These are phyloP conservation scores for Daedaleopsis sinensis DNA, from an alignment of 768 basidiomycete genomes.

Conservation along the genomic window DNA sequence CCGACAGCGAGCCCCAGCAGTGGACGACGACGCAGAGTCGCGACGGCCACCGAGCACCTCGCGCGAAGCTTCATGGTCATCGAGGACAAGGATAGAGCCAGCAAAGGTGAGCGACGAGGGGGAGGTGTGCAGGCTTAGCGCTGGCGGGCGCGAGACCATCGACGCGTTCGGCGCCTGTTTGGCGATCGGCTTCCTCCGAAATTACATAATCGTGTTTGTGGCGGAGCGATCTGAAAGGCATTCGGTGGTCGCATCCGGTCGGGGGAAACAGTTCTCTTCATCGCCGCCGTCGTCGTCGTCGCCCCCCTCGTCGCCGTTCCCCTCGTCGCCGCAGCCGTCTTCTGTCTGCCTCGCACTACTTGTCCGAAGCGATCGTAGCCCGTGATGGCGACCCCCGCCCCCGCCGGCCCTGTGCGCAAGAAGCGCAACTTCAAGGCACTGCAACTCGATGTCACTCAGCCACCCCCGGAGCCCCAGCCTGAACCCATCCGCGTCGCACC, in stretches of 20 bases:
- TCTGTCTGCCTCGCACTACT: neutral
- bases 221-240: neutral
- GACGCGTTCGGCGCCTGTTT: slow-evolving; percentile 1
- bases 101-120: neutral
- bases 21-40: slow-evolving; percentile 13
- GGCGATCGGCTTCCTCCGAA: neutral
- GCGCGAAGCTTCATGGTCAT: slow-evolving; percentile 19
- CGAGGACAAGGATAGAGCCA: neutral
- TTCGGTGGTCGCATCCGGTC: neutral
- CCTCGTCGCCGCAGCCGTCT: neutral
- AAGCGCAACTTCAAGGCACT: slow-evolving; percentile 92
- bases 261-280: slow-evolving; percentile 1
- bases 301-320: slow-evolving; percentile 4
- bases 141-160: neutral
- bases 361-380: neutral
- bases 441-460: slow-evolving; percentile 62
- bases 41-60: slow-evolving; percentile 15
- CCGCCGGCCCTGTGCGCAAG: slow-evolving; percentile 65
- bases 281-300: slow-evolving; percentile 9
- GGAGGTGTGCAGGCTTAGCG: neutral
- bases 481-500: slow-evolving; percentile 41
- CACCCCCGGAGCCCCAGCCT: slow-evolving; percentile 42
- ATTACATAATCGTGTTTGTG: slow-evolving; percentile 9
- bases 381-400: slow-evolving; percentile 14
- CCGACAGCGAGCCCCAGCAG: slow-evolving; percentile 5